Percentiles rank a stretch among this genome's conserved stretches.
phyloP scores from a whole-genome alignment of 768 basidiomycete genomes.

The Epithele typhae region DNA sequence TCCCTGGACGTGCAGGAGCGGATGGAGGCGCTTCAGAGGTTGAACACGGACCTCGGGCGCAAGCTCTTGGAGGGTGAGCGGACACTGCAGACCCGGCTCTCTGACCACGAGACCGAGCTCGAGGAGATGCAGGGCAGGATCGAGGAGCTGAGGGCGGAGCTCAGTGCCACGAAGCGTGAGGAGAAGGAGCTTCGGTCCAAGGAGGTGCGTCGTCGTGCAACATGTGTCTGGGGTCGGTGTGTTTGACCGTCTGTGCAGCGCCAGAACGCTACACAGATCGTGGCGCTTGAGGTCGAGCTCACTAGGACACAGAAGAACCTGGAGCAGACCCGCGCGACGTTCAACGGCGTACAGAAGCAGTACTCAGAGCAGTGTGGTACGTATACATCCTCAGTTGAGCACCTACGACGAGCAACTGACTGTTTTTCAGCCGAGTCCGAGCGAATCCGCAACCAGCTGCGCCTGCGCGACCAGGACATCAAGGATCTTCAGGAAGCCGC shows the following conservation, averaged over 20 bases:
- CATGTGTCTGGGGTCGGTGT: too few relatives aligned
- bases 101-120: slow-evolving; percentile 78
- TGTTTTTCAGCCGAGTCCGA: slow-evolving; percentile 63
- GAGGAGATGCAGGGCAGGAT: slow-evolving; percentile 73
- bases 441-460: slow-evolving; percentile 68
- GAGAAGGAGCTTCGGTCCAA: slow-evolving; percentile 90
- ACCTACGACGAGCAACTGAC: neutral
- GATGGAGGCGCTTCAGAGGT: slow-evolving; percentile 66
- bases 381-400: slow-evolving; percentile 25
- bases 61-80: slow-evolving; percentile 75
- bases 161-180: slow-evolving; percentile 78
- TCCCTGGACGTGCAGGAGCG: slow-evolving; percentile 73
- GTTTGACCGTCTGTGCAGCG: slow-evolving; percentile 25
- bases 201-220: slow-evolving; percentile 49
- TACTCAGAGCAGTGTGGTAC: slow-evolving; percentile 84
- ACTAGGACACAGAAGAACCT: slow-evolving; percentile 68
- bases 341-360: slow-evolving; percentile 76
- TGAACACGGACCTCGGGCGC: slow-evolving; percentile 69
- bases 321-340: slow-evolving; percentile 68
- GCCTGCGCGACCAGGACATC: slow-evolving; percentile 71
- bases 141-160: slow-evolving; percentile 75
- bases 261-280: slow-evolving; percentile 66
- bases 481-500: slow-evolving; percentile 57
- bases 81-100: slow-evolving; percentile 58
- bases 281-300: slow-evolving; percentile 72